phyloP scores from a whole-genome alignment of 106 monocot species.

The Acorus calamus region DNA sequence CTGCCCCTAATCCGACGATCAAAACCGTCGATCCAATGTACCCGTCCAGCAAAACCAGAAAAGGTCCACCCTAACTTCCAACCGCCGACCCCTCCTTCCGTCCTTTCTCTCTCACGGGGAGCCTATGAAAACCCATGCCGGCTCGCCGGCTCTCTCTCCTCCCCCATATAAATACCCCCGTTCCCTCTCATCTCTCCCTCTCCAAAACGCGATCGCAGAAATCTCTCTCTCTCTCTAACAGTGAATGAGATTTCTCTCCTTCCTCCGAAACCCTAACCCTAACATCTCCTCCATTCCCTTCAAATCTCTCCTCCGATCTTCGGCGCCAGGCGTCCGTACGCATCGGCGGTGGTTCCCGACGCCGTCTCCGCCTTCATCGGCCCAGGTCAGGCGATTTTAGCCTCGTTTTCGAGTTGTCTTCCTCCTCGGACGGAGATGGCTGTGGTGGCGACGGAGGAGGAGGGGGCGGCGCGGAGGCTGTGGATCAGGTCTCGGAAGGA shows the following conservation, averaged over 20 bases:
- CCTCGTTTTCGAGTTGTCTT: no score
- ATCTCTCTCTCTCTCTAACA: neutral
- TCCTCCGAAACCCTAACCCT: conserved; percentile 6
- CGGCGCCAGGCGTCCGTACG: neutral
- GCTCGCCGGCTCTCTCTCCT: conserved; percentile 21
- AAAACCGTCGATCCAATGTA: no score
- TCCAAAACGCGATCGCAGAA: neutral
- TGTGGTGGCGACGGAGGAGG: conserved; percentile 30
- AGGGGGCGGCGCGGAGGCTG: conserved; percentile 53
- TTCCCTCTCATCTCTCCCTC: neutral
- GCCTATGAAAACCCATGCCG: conserved; percentile 28
- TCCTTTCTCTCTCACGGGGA: conserved; percentile 5
- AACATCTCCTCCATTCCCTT: conserved; percentile 4
- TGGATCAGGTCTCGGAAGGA: conserved; percentile 60
- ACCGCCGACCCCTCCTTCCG: conserved; percentile 17
- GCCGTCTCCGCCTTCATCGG: neutral
- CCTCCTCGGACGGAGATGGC: neutral
- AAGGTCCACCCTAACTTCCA: conserved; percentile 7
- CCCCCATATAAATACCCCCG: conserved; percentile 19
- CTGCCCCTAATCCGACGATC: no score
- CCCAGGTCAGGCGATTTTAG: no score
- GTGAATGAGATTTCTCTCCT: conserved; percentile 23
- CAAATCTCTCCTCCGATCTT: conserved; percentile 1
- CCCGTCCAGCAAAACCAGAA: no score
- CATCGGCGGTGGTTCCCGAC: conserved; percentile 14